Conservation (phyloP, 306 rosid genomes). For the Senna siamea region DNA sequence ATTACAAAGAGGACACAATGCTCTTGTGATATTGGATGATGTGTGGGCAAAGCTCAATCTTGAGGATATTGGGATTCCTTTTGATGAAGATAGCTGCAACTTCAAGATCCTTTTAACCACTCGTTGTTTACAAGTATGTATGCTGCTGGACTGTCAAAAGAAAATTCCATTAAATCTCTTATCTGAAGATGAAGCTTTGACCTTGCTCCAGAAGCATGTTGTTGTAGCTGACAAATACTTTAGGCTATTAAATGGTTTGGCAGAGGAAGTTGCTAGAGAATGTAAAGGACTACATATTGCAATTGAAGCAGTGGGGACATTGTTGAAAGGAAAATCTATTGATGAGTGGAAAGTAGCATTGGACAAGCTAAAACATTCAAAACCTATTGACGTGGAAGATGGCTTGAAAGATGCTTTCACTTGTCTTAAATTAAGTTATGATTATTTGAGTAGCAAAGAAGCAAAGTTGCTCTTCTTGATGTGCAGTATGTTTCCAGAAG, state of each 20-base stretch:
- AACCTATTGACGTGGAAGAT: neutral
- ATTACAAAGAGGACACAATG: neutral
- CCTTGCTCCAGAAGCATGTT: too few relatives aligned
- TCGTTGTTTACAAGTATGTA: neutral
- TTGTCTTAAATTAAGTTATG: neutral
- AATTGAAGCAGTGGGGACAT: neutral
- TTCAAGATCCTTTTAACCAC: neutral
- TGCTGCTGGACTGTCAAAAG: neutral
- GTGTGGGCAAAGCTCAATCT: neutral
- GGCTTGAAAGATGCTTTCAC: neutral
- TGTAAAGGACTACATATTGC: neutral
- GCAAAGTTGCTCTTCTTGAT: neutral
- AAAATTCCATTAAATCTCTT: neutral
- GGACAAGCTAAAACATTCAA: neutral
- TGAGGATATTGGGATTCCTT: neutral
- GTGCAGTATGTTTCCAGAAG: conserved; percentile 1
- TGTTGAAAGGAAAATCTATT: neutral
- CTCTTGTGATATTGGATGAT: neutral
- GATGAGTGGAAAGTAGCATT: neutral
- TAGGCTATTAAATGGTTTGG: neutral
- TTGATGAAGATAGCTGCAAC: neutral
- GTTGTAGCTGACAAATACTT: neutral
- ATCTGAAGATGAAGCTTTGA: neutral
- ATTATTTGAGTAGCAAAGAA: neutral
- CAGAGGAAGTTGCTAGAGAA: neutral